Evolutionary conservation across 192 early-diverging fungal species (phyloP), one percentile per base, ranked within the genome.

Genomic region (Coemansia sp.): DNA sequence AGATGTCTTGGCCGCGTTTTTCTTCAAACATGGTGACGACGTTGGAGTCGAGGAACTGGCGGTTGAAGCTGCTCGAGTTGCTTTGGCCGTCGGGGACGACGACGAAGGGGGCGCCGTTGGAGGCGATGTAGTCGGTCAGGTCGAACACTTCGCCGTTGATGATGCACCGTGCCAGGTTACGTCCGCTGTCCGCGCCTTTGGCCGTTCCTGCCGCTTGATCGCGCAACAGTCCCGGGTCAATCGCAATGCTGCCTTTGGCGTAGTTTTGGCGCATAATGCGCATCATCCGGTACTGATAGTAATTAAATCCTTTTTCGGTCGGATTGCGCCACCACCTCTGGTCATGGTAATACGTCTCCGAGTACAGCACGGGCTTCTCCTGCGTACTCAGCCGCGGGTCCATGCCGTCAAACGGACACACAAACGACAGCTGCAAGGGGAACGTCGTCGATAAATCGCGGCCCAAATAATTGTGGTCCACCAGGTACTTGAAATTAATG

Each of bases 101-200:
- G 6, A 84, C 66, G 41, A 62, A 82, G 6, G 79, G 79, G 9
- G 73, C 79, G 23, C 75, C 79, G 47, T 82, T 75, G 37, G 80
- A 80, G 10, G 81, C 61, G 43, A 89, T 82, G 65, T 92, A 92
- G 47, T 62, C 68, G 19, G 90, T 88, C 54, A 92, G 47, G 57
- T 92, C 90, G 50, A 87, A 92, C 12, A 92, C 72, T 55, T 87
- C 84, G 59, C 83, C 81, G 63, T 92, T 82, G 57, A 92, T 68
- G 29, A 90, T 87, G 22, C 81, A 80, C 19, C 83, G 75, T n/a
- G 85, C 65, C 57, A 72, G 27, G 56, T 72, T 72, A 57, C 67
- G 63, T 6, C 87, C 87, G 23, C 56, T 51, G 41, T 57, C 21
- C 27, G 75, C 17, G 60, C 80, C 64, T 58, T 71, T 50, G 53